phyloP scores from a whole-genome alignment of 1,284 basidiomycete genomes.

The Austroboletus olivaceoglutinosus region DNA sequence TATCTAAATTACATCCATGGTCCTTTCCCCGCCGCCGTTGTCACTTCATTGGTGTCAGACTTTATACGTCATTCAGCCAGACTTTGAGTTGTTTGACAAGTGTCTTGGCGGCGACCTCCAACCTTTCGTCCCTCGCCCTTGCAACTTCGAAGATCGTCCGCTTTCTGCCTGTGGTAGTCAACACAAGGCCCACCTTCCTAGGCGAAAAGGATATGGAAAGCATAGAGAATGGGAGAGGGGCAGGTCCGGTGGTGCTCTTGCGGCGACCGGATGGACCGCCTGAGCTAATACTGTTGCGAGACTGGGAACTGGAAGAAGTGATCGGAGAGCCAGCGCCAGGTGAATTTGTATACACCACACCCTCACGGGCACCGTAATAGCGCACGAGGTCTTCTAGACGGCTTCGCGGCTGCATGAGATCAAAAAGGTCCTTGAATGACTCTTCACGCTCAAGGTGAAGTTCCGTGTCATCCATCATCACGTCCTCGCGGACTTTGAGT shows the following conservation, averaged over 20 bases:
- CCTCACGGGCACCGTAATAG: slow-evolving; percentile 54
- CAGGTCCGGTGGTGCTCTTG: slow-evolving; percentile 1
- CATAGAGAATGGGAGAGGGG: slow-evolving; percentile 50
- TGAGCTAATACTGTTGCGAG: not conserved
- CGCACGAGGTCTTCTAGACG: slow-evolving; percentile 71
- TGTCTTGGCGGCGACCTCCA: slow-evolving; percentile 58
- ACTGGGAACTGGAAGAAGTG: not conserved
- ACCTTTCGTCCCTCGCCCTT: slow-evolving; percentile 51
- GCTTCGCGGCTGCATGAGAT: slow-evolving; percentile 66
- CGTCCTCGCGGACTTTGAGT: slow-evolving; percentile 73
- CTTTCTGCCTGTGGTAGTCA: slow-evolving; percentile 40
- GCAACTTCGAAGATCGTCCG: slow-evolving; percentile 58
- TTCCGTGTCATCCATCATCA: slow-evolving; percentile 66
- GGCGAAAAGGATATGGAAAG: slow-evolving; percentile 60
- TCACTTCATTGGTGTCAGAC: no score
- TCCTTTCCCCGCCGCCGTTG: no score
- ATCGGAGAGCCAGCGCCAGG: slow-evolving; percentile 12
- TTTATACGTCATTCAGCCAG: slow-evolving; percentile 22
- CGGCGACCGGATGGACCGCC: slow-evolving; percentile 1
- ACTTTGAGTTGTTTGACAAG: slow-evolving; percentile 42
- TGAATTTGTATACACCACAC: slow-evolving; percentile 40
- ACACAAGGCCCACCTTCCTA: slow-evolving; percentile 54
- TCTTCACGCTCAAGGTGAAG: slow-evolving; percentile 72
- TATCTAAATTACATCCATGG: no score
- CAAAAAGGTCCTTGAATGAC: slow-evolving; percentile 71